Percentiles rank a stretch among this genome's conserved stretches.
Conservation (phyloP, 129 eudicot genomes). For the Helianthus tuberosus region DNA sequence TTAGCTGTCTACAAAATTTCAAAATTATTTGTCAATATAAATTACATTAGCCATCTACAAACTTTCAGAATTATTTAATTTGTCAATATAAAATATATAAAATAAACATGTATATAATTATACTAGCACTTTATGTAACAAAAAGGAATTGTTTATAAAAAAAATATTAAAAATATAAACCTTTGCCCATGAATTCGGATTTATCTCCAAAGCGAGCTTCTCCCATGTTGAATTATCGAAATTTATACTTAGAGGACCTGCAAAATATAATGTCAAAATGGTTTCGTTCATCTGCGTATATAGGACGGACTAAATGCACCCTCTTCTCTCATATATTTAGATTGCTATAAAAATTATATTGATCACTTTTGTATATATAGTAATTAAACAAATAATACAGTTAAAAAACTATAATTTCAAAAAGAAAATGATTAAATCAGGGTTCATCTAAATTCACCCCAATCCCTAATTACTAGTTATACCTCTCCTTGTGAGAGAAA, state of each 20-base stretch:
- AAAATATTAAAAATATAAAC: neutral
- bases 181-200: constrained; percentile 32
- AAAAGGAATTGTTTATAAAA: neutral
- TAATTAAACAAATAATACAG: too few species aligned
- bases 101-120: neutral
- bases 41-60: constrained; percentile 36
- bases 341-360: too few species aligned
- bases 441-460: too few species aligned
- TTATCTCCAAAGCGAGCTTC: constrained; percentile 9
- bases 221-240: constrained; percentile 19
- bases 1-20: constrained; percentile 34
- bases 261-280: neutral
- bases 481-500: too few species aligned
- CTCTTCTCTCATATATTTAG: too few species aligned
- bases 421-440: too few species aligned
- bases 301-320: too few species aligned
- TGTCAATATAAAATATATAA: too few species aligned
- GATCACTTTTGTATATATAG: too few species aligned
- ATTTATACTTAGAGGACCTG: constrained; percentile 22
- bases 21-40: neutral
- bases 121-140: neutral
- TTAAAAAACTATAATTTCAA: too few species aligned
- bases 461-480: too few species aligned
- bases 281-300: neutral
- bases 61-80: neutral